Evolutionary conservation across 1,284 basidiomycete species (phyloP).

Genomic region (Porogramme epimiltina): DNA sequence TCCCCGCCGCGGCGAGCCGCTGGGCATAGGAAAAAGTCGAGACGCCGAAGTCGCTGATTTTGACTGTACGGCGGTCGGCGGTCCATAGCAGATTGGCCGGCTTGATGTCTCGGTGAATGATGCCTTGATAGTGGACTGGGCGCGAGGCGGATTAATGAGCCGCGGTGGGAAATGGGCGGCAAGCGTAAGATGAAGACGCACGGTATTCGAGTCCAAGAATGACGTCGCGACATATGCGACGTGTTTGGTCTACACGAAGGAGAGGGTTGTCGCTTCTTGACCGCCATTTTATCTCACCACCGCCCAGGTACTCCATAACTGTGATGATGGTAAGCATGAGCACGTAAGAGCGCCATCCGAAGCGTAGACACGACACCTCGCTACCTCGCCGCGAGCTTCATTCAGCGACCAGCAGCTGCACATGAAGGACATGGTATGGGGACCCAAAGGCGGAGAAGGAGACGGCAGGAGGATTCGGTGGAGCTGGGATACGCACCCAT

Average conservation of each 20-base stretch:
- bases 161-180: not conserved
- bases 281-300: constrained; percentile 94
- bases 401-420: not conserved
- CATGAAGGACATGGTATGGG: not conserved
- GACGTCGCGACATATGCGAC: constrained; percentile 89
- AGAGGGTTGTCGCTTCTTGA: constrained; percentile 65
- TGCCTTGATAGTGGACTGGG: constrained; percentile 92
- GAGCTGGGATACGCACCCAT: constrained; percentile 69
- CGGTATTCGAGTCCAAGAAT: constrained; percentile 93
- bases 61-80: constrained; percentile 81
- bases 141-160: constrained; percentile 3
- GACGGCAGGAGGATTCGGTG: constrained; percentile 9
- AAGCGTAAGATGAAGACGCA: constrained; percentile 42
- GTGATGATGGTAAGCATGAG: not conserved
- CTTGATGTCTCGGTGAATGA: constrained; percentile 99
- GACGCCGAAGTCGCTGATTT: constrained; percentile 98
- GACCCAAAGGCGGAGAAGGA: constrained; percentile 14
- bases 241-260: constrained; percentile 80
- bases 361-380: not conserved
- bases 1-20: constrained; percentile 58
- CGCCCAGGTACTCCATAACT: constrained; percentile 97
- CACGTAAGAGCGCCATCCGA: not conserved
- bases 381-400: not conserved
- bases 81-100: constrained; percentile 96
- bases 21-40: constrained; percentile 93